These are phyloP conservation scores for Batrachochytrium dendrobatidis DNA, from an alignment of 371 early-diverging fungal genomes.

Conservation along the genomic window DNA sequence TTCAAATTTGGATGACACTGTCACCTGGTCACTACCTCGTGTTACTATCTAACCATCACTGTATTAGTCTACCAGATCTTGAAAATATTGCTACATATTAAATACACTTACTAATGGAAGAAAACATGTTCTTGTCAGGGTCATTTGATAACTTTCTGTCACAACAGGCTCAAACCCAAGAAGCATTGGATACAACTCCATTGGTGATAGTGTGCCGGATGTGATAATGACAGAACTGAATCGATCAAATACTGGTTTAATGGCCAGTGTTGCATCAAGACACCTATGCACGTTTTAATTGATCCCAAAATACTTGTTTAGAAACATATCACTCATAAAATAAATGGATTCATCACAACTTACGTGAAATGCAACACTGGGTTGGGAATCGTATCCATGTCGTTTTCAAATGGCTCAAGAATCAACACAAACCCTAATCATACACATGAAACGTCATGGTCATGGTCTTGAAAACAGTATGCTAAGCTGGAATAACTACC, in stretches of 20 bases:
- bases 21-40: constrained; percentile 95
- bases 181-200: constrained; percentile 98
- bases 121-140: constrained; percentile 89
- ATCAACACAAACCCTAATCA: constrained; percentile 93
- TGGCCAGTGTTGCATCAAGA: constrained; percentile 96
- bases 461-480: background rate
- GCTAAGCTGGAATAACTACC: no score
- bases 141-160: constrained; percentile 88
- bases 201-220: constrained; percentile 97
- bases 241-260: constrained; percentile 90
- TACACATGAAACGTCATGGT: background rate
- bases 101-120: constrained; percentile 69
- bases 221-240: constrained; percentile 98
- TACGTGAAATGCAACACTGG: constrained; percentile 85
- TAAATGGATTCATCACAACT: constrained; percentile 11
- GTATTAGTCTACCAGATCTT: background rate
- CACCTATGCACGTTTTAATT: constrained; percentile 56
- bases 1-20: constrained; percentile 93
- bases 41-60: constrained; percentile 62
- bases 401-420: constrained; percentile 97
- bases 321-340: background rate
- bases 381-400: constrained; percentile 87
- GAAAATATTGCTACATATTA: background rate
- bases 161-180: constrained; percentile 83
- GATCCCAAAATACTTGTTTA: background rate